Evolutionary conservation across 768 basidiomycete species (phyloP).

Genomic region (Chiua virens): DNA sequence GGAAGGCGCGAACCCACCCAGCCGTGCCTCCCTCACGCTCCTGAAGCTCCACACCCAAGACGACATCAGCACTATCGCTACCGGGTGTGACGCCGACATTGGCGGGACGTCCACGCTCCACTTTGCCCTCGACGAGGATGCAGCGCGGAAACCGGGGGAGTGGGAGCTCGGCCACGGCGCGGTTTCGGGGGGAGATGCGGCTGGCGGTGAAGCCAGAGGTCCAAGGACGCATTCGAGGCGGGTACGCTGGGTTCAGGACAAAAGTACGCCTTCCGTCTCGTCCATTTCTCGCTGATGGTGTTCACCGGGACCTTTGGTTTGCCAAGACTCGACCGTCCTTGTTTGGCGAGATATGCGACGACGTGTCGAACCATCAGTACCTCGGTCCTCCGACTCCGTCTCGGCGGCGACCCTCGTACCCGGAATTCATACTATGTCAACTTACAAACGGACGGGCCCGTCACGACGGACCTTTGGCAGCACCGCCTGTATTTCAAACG

Average conservation of each 20-base stretch:
- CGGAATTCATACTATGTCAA: conserved; percentile 91
- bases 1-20: conserved; percentile 69
- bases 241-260: conserved; percentile 90
- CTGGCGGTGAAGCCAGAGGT: conserved; percentile 66
- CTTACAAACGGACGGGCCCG: conserved; percentile 82
- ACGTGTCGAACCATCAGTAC: conserved; percentile 79
- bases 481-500: conserved; percentile 82
- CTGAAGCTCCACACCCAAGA: conserved; percentile 60
- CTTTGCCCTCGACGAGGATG: conserved; percentile 63
- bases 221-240: conserved; percentile 69
- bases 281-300: background rate
- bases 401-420: conserved; percentile 73
- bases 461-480: conserved; percentile 90
- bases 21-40: conserved; percentile 61
- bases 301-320: no score
- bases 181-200: conserved; percentile 82
- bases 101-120: conserved; percentile 81
- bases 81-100: conserved; percentile 86
- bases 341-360: conserved; percentile 84
- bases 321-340: conserved; percentile 72
- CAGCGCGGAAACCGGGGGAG: conserved; percentile 44
- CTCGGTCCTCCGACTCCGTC: conserved; percentile 77
- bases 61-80: conserved; percentile 63
- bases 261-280: conserved; percentile 46
- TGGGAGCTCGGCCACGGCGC: conserved; percentile 52